Percentiles rank a stretch among this genome's conserved stretches.
Evolutionary conservation across 192 early-diverging fungal genomes (phyloP).

Genomic region (Linnemannia schmuckeri): DNA sequence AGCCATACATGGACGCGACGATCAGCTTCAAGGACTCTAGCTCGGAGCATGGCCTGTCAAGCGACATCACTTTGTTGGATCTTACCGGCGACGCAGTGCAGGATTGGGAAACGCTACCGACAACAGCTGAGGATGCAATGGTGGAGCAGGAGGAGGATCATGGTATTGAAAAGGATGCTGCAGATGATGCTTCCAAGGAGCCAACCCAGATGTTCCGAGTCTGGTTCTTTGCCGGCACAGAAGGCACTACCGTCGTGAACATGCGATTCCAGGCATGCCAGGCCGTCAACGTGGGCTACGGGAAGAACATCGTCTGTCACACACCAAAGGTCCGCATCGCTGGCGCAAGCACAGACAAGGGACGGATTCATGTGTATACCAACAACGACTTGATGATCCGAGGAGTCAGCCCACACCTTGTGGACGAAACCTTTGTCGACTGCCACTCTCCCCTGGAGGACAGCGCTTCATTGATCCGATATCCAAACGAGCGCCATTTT

Average conservation of each 20-base stretch:
- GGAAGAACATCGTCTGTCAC: conserved; percentile 35
- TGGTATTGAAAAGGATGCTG: background rate
- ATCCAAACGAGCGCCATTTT: conserved; percentile 21
- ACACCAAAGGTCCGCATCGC: conserved; percentile 30
- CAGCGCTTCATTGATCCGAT: background rate
- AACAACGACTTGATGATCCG: conserved; percentile 38
- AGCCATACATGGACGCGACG: conserved; percentile 34
- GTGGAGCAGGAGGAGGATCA: conserved; percentile 1
- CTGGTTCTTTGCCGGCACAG: conserved; percentile 40
- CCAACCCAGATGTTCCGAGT: conserved; percentile 22
- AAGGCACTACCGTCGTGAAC: conserved; percentile 21
- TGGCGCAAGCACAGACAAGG: conserved; percentile 23
- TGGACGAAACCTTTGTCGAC: conserved; percentile 16
- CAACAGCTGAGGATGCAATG: background rate
- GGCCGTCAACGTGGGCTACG: conserved; percentile 41
- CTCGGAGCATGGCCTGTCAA: conserved; percentile 9
- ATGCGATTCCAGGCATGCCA: conserved; percentile 29
- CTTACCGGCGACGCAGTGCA: conserved; percentile 32
- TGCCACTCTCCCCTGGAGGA: conserved; percentile 16
- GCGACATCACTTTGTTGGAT: conserved; percentile 22
- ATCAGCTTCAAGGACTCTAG: conserved; percentile 5
- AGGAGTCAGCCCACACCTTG: conserved; percentile 1
- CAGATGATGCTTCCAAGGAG: background rate
- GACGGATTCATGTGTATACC: conserved; percentile 33
- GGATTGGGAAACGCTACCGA: conserved; percentile 27